Evolutionary conservation across 2,329 filamentous ascomycete genomes (phyloP).

Genomic region (Calonectria naviculata): DNA sequence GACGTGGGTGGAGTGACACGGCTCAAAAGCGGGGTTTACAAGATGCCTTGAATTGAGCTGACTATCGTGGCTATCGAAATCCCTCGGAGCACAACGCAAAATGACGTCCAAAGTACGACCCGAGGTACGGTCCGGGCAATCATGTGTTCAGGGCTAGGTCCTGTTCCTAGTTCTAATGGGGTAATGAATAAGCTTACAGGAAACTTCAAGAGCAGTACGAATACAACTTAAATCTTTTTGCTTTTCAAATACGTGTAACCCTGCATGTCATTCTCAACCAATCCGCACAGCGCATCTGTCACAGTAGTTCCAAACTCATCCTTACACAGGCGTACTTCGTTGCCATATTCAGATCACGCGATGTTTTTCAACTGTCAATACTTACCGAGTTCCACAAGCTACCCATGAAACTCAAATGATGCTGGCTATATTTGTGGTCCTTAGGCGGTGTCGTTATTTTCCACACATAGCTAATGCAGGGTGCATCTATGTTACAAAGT

Average conservation of each 20-base stretch:
- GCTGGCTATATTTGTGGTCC: neutral
- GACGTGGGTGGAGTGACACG: too few relatives aligned
- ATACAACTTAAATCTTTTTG: neutral
- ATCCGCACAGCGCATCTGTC: neutral
- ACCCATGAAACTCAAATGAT: neutral
- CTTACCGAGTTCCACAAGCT: neutral
- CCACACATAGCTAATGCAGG: neutral
- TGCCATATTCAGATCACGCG: neutral
- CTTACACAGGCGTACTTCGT: neutral
- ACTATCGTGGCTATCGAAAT: too few relatives aligned
- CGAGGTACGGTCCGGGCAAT: too few relatives aligned
- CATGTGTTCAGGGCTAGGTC: too few relatives aligned
- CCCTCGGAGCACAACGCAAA: too few relatives aligned
- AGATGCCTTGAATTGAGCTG: too few relatives aligned
- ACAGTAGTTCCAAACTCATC: neutral
- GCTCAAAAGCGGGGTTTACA: too few relatives aligned
- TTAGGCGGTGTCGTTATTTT: neutral
- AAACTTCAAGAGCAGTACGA: too few relatives aligned
- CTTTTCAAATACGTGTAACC: neutral
- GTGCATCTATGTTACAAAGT: neutral
- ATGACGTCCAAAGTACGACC: too few relatives aligned
- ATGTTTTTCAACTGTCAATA: neutral
- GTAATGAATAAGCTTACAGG: too few relatives aligned
- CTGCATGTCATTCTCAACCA: neutral
- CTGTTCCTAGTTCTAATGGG: too few relatives aligned